phyloP scores from a whole-genome alignment of 2,329 filamentous ascomycete species.

The Pseudocercospora vitis region DNA sequence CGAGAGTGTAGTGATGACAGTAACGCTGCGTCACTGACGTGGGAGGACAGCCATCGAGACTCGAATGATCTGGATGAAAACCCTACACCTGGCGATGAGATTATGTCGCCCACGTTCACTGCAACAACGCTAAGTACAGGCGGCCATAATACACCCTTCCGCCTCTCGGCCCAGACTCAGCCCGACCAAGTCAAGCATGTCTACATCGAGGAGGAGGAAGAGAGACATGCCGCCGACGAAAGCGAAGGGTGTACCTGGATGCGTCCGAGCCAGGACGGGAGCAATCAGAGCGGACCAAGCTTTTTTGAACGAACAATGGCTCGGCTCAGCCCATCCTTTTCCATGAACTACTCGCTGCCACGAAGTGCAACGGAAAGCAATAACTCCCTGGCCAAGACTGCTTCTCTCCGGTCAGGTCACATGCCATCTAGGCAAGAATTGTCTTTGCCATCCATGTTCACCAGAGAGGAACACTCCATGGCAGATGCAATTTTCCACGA shows the following conservation, averaged over 20 bases:
- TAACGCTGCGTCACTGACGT: constrained; percentile 12
- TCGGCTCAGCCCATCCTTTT: constrained; percentile 11
- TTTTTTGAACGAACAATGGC: constrained; percentile 16
- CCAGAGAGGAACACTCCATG: constrained; percentile 21
- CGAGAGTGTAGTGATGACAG: constrained; percentile 19
- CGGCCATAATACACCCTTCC: constrained; percentile 32
- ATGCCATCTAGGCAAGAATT: constrained; percentile 6
- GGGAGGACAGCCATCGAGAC: constrained; percentile 1
- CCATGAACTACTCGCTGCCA: constrained; percentile 27
- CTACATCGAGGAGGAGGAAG: neutral
- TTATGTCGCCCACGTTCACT: constrained; percentile 37
- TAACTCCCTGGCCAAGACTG: constrained; percentile 23
- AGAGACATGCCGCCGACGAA: neutral
- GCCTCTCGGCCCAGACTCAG: constrained; percentile 22
- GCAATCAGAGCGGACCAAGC: constrained; percentile 11
- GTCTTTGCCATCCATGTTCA: constrained; percentile 9
- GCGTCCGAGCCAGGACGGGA: neutral
- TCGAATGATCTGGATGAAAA: constrained; percentile 11
- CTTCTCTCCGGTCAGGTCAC: constrained; percentile 1
- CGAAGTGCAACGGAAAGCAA: constrained; percentile 20
- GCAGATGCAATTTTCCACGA: constrained; percentile 35
- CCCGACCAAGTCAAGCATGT: neutral
- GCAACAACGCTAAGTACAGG: constrained; percentile 36
- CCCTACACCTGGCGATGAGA: constrained; percentile 13
- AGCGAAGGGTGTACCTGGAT: neutral